These are phyloP conservation scores for Lathyrus oleraceus DNA, from an alignment of 306 rosid genomes.

Conservation along the genomic window DNA sequence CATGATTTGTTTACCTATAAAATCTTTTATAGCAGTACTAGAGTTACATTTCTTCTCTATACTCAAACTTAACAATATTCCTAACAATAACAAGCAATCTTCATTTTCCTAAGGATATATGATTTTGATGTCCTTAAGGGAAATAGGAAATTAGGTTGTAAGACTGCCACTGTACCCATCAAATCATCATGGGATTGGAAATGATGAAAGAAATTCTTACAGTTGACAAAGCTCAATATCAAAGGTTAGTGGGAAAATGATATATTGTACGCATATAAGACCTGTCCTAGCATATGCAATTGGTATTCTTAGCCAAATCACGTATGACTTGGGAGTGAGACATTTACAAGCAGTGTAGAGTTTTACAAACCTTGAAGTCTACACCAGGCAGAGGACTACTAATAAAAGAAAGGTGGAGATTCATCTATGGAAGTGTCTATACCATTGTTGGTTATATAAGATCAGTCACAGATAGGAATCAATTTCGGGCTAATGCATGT, in stretches of 20 bases:
- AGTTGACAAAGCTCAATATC: neutral
- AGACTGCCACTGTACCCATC: neutral
- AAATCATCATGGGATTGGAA: neutral
- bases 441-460: neutral
- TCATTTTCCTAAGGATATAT: neutral
- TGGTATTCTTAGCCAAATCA: neutral
- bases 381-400: neutral
- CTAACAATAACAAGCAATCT: neutral
- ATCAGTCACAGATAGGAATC: neutral
- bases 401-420: neutral
- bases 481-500: neutral
- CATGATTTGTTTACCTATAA: neutral
- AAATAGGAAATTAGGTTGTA: neutral
- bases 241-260: neutral
- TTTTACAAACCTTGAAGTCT: neutral
- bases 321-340: neutral
- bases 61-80: neutral
- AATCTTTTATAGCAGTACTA: neutral
- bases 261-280: neutral
- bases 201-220: neutral
- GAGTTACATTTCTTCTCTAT: neutral
- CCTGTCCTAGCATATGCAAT: slow-evolving; percentile 1
- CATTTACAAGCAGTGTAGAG: slow-evolving; percentile 3
- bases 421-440: neutral
- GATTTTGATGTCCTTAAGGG: neutral